A percentile compares a stretch with the other conserved stretches of the same genome.
Evolutionary conservation across 441 rosid genomes (phyloP).

Genomic region (Arabidopsis hybrid): DNA sequence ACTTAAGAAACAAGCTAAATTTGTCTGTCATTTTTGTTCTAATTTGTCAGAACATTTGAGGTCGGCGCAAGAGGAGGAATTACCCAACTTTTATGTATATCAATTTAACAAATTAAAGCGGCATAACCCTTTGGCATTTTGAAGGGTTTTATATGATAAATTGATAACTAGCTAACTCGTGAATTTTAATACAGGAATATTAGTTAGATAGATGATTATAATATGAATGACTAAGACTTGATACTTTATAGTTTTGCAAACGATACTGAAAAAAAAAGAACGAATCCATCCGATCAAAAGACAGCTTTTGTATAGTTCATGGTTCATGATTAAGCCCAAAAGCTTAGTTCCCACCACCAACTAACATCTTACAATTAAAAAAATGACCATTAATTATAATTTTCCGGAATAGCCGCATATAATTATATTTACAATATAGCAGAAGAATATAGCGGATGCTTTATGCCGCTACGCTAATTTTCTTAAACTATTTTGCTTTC

Average conservation of each 20-base stretch:
- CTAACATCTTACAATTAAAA: background rate
- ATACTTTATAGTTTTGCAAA: constrained; percentile 1
- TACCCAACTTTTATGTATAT: background rate
- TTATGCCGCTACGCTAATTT: background rate
- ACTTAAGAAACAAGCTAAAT: constrained; percentile 20
- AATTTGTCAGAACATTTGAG: background rate
- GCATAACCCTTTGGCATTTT: constrained; percentile 27
- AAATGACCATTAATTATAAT: background rate
- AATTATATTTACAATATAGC: background rate
- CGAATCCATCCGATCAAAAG: constrained; percentile 20
- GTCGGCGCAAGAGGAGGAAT: background rate
- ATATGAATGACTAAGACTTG: constrained; percentile 10
- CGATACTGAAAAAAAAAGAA: background rate
- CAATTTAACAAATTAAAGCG: background rate
- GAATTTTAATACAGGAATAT: constrained; percentile 5
- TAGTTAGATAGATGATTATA: constrained; percentile 18
- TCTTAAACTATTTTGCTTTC: background rate
- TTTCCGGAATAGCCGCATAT: constrained; percentile 21
- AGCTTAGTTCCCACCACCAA: constrained; percentile 29
- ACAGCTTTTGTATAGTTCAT: constrained; percentile 33
- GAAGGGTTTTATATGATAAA: constrained; percentile 25
- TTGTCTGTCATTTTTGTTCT: constrained; percentile 17
- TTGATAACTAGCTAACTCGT: constrained; percentile 3
- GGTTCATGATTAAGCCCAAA: constrained; percentile 33
- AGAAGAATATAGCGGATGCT: background rate